Base-by-base conservation (phyloP, 2,329 filamentous ascomycete species). In the Mollisia scopiformis region DNA sequence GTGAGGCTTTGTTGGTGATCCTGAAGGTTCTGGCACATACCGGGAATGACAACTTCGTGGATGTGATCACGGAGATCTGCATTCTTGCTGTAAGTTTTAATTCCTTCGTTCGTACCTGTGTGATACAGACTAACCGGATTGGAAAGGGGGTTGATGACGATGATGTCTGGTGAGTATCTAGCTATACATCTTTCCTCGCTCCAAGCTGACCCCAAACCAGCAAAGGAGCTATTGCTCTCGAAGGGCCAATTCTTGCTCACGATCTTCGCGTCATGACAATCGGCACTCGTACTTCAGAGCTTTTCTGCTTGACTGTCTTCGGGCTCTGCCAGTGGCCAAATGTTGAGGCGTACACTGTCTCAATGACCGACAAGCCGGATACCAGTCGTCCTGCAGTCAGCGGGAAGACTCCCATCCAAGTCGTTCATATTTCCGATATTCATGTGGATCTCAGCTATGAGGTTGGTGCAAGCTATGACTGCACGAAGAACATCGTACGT, bases 221-320 rank as follows among this genome's bases (percentile, higher is more conserved):
- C 52, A 54, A 74, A 77, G 84, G 84, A 5, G 74, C 80, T 8
- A 77, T 86, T 28, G 75, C 73, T 4, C 76, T 77, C 1, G 82
- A 87, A 69, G 83, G 81, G 0, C 82, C 83, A 2, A 80, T 84
- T 55, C 71, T 85, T 28, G 81, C 83, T 31, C 75, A 79, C 39
- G 76, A 76, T 8, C 69, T 87, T 11, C 76, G 80, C 37, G 73
- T 78, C 11, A 77, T 86, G 65, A 71, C 68, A 6, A 69, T 84
- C 21, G 77, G 78, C 1, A 84, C 82, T 10, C 77, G 77, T 58
- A 81, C 82, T 0, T 79, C 83, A 21, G 71, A 80, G 30, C 74
- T 82, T 4, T 79, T 86, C 51, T 87, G 83, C 66, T 75, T 79
- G 28, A 79, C 80, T 4, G 72, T 86, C 57, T 72, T 84, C n/a